Base-by-base conservation (phyloP, 495 filamentous ascomycete species). In the Symbiotaphrina buchneri region DNA sequence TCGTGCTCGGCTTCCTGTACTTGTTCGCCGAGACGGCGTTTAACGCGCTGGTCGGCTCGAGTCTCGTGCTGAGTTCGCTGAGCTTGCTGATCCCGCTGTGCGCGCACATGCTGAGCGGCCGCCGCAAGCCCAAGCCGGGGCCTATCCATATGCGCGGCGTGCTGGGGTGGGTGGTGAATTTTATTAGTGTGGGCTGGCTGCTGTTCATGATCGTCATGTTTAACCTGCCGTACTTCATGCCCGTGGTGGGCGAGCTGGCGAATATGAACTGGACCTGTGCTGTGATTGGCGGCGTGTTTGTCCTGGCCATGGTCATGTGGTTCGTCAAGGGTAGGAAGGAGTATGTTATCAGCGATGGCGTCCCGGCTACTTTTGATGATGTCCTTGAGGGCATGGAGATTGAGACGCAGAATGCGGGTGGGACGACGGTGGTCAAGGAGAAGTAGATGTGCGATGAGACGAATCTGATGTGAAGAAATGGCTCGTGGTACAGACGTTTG, bases 41-140 rank as follows among this genome's bases (percentile, higher is more conserved):
- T 20, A 34, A 31, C 18, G 39, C 38, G 18, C 31, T 45, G 2
- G 33, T 45, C 17, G 41, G 42, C 7, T 37, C 37, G 3, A 35
- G 42, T 17, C 38, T 45, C 27, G 14, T 45, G n/a, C 43, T 45
- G 42, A 41, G 44, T 23, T 44, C 44, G 19, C 33, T 44, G 16
- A 41, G 37, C 21, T 44, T 44, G 27, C 22, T 39, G 13, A 45
- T 44, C 3, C 41, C 41, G 1, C 30, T 44, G 13, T 8, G 38
- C 5, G 26, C 44, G 5, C 14, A 44, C 10, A 45, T 44, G 37
- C 27, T 37, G 3, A 30, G 36, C 10, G 34, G 31, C 1, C 41
- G 41, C 4, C 32, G 32, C 7, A 11, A 44, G 3, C 13, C 36
- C 13, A 15, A 21, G 4, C 35, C 36, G 10, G 41, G 41, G 16